Percentiles rank a stretch among this genome's conserved stretches.
These are phyloP conservation scores for Mitragyna speciosa DNA, from an alignment of 257 asterid species.

Conservation along the genomic window DNA sequence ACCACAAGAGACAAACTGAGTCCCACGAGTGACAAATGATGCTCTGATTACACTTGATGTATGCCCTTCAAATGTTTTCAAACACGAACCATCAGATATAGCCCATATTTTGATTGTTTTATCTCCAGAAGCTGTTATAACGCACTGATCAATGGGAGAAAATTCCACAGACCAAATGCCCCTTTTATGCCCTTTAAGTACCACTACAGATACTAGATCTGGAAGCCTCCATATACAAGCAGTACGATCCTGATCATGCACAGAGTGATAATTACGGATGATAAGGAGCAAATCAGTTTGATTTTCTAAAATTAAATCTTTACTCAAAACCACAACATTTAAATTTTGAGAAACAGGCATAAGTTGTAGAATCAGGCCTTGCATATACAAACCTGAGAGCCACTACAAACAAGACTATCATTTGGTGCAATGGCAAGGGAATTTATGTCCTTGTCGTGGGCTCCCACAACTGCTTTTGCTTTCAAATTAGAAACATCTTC, in stretches of 20 bases:
- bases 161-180: slow-evolving; percentile 99
- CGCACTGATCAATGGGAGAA: slow-evolving; percentile 97
- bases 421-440: slow-evolving; percentile 87
- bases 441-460: slow-evolving; percentile 97
- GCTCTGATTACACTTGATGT: slow-evolving; percentile 87
- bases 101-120: slow-evolving; percentile 93
- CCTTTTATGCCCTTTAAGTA: slow-evolving; percentile 89
- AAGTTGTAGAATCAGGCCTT: not conserved
- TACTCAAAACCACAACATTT: not conserved
- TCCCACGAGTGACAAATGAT: slow-evolving; percentile 82
- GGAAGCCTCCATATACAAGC: slow-evolving; percentile 96
- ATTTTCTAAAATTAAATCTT: not conserved
- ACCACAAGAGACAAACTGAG: slow-evolving; percentile 94
- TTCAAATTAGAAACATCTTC: slow-evolving; percentile 58
- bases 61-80: slow-evolving; percentile 96
- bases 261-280: slow-evolving; percentile 11
- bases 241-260: slow-evolving; percentile 79
- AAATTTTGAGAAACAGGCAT: not conserved
- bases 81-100: slow-evolving; percentile 85
- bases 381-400: slow-evolving; percentile 75
- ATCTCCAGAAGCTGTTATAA: slow-evolving; percentile 95
- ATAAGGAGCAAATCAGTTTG: not conserved
- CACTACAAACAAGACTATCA: slow-evolving; percentile 96
- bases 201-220: slow-evolving; percentile 71
- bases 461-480: slow-evolving; percentile 87